These are phyloP conservation scores for Hypoxylon sp. DNA, from an alignment of 2,329 filamentous ascomycete genomes.

Conservation along the genomic window DNA sequence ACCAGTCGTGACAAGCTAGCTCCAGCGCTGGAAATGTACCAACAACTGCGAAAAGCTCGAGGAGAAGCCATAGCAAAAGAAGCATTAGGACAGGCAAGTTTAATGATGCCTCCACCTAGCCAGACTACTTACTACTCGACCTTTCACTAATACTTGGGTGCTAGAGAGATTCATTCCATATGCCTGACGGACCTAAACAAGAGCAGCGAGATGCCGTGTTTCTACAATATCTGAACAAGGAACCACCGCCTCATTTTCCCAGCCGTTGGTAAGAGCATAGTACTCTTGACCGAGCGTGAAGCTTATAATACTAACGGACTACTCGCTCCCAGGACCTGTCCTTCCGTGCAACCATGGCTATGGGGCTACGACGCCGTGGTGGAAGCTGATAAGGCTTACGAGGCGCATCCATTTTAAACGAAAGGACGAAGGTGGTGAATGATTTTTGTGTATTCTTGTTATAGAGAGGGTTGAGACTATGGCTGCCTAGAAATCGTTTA, in stretches of 20 bases:
- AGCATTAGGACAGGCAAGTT: constrained; percentile 40
- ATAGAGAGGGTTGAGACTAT: neutral
- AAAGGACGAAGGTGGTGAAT: neutral
- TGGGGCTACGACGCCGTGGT: constrained; percentile 42
- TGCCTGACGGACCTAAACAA: constrained; percentile 35
- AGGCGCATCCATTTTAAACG: constrained; percentile 27
- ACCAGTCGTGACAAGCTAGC: constrained; percentile 32
- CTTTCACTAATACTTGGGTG: constrained; percentile 4
- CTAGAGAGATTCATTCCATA: constrained; percentile 42
- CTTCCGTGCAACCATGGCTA: constrained; percentile 44
- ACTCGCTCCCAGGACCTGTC: constrained; percentile 39
- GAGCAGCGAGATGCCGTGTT: constrained; percentile 38
- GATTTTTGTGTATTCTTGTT: neutral
- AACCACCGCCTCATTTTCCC: constrained; percentile 32
- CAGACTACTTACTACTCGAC: neutral
- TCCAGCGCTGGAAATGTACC: constrained; percentile 39
- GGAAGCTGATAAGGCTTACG: constrained; percentile 37
- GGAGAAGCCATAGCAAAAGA: constrained; percentile 44
- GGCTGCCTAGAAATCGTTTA: neutral
- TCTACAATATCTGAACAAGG: constrained; percentile 27
- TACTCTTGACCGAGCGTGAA: neutral
- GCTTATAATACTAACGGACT: constrained; percentile 18
- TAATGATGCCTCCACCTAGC: neutral
- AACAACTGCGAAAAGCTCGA: constrained; percentile 41
- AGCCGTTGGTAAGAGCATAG: constrained; percentile 42